Evolutionary conservation across 495 filamentous ascomycete species (phyloP), one percentile per base, ranked within the genome.

Genomic region (Aspergillus biplanus): DNA sequence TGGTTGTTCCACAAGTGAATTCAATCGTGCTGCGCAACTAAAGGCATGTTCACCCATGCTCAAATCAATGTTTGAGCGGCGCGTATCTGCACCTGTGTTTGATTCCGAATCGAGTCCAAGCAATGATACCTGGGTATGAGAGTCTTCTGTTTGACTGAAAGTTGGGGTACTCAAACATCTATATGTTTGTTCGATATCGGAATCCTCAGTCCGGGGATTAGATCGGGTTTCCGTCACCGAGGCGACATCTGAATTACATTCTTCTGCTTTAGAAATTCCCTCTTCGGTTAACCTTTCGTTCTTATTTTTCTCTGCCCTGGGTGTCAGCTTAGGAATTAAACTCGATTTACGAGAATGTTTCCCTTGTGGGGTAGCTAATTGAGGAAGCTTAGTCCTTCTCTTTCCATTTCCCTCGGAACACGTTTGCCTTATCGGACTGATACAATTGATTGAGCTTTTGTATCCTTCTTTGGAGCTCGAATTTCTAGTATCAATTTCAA

Each of bases 251-350:
- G n/a, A 44, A 12, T 13, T 13, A 13, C 4, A 15, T 6, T 44
- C 39, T 44, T 44, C 39, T 15, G 11, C 39, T 32, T 52, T 44
- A 31, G n/a, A 0, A 12, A 12, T 4, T 13, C 0, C 39, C n/a
- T 11, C 13, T 39, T 39, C 3, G 4, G 8, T 39, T 39, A 3
- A 13, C 8, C 4, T 15, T 6, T 44, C 39, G 0, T 15, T 44
- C 31, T 6, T 18, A 39, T 8, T 4, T 18, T 16, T 33, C 48
- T 52, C 46, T 18, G 35, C 5, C n/a, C 18, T 35, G 5, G 60
- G 32, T 16, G 47, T 47, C 46, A 49, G 59, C 27, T 66, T 62
- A 37, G 59, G 42, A 39, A 56, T 63, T 31, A 62, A 21, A 21
- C 58, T 62, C 15, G 58, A 47, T n/a, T 54, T 62, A 12, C 13